phyloP scores from a whole-genome alignment of 495 filamentous ascomycete species.

The Hyaloscypha variabilis region DNA sequence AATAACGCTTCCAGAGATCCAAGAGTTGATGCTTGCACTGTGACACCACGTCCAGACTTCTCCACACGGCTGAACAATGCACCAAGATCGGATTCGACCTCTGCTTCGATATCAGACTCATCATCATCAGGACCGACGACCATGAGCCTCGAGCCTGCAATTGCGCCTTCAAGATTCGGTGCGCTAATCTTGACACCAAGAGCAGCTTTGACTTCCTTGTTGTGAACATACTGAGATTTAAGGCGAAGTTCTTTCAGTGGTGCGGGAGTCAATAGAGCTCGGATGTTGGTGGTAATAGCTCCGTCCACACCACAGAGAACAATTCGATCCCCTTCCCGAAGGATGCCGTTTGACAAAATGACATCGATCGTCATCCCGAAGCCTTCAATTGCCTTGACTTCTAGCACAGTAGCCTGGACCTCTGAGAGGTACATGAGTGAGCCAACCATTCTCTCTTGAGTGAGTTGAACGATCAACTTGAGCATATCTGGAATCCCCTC shows the following conservation, averaged over 20 bases:
- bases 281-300: conserved; percentile 90
- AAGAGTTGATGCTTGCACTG: conserved; percentile 95
- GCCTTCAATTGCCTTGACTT: conserved; percentile 99
- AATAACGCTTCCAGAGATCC: conserved; percentile 96
- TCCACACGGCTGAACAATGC: conserved; percentile 87
- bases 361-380: conserved; percentile 99
- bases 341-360: conserved; percentile 92
- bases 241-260: conserved; percentile 93
- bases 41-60: conserved; percentile 89
- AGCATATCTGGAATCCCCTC: conserved; percentile 99
- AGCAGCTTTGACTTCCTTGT: conserved; percentile 98
- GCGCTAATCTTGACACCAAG: conserved; percentile 99
- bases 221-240: conserved; percentile 93
- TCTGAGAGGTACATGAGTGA: conserved; percentile 98
- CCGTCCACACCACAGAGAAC: conserved; percentile 95
- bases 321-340: conserved; percentile 92
- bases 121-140: conserved; percentile 95
- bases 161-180: conserved; percentile 93
- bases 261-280: conserved; percentile 94
- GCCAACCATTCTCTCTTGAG: conserved; percentile 97
- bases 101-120: conserved; percentile 93
- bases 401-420: conserved; percentile 95
- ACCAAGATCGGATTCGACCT: conserved; percentile 94
- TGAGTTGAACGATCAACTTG: conserved; percentile 88
- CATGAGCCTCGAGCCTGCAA: conserved; percentile 92